Evolutionary conservation across 192 early-diverging fungal genomes (phyloP), one percentile per base, ranked within the genome.

Genomic region (Backusella westeae): DNA sequence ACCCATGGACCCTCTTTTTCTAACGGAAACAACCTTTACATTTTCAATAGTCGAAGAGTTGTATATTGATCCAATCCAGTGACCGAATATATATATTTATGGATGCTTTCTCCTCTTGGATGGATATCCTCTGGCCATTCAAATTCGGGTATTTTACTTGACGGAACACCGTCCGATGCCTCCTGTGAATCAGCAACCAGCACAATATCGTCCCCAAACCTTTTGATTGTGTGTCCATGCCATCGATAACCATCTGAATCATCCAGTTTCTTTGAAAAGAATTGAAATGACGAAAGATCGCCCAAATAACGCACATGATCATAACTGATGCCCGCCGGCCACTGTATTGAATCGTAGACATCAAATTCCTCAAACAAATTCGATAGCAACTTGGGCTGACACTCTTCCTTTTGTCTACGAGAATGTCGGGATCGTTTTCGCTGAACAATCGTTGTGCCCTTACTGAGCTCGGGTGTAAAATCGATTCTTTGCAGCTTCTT

Each of bases 11-110:
- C 42, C 3, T 17, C 4, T 15, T 38, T 49, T 36, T 35, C 17
- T 23, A 69, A 8, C 34, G 3, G 29, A 68, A 35, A 35, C 67
- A 68, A 46, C 67, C 49, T 59, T 63, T 75, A 79, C 78, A 79
- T 71, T 67, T 75, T 75, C 15, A 79, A 39, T 66, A 79, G 34
- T 34, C 74, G 68, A 71, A 75, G 41, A 26, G 73, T 59, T 21
- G 74, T 79, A 35, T 75, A 52, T 36, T 66, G 53, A 52, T 79
- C 78, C 14, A 79, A 15, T 39, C 78, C 78, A 39, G 78, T 63
- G 6, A 79, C 78, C 35, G 68, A 41, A 29, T 75, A 75, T n/a
- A 79, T 79, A 56, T 74, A 79, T 6, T 79, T 69, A 32, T 75
- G 49, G 35, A 79, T 65, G 39, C 68, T 67, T 42, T 78, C 73